These are phyloP conservation scores for Colletotrichum sp. DNA, from an alignment of 2,329 filamentous ascomycete species.

Conservation along the genomic window DNA sequence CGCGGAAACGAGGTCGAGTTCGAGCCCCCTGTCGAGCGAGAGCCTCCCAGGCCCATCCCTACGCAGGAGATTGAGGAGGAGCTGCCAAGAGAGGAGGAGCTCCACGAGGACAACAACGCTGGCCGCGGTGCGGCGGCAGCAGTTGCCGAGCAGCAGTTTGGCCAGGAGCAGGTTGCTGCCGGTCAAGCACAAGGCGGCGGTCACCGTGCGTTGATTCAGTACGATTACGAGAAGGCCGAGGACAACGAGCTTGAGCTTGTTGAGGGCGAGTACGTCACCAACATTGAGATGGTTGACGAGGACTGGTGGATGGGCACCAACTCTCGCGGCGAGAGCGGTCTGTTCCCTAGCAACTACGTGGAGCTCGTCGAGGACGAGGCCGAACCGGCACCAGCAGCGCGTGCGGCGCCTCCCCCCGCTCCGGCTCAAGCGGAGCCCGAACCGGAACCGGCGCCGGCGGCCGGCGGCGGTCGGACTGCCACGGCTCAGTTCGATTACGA, in stretches of 20 bases:
- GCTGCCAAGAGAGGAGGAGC: slow-evolving; percentile 67
- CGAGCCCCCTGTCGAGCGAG: slow-evolving; percentile 55
- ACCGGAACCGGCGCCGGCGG: slow-evolving; percentile 41
- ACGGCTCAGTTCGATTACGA: slow-evolving; percentile 95
- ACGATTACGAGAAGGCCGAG: slow-evolving; percentile 97
- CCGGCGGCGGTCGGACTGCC: slow-evolving; percentile 65
- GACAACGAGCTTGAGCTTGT: slow-evolving; percentile 93
- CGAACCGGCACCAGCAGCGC: slow-evolving; percentile 37
- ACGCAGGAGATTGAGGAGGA: slow-evolving; percentile 66
- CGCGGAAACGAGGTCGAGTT: slow-evolving; percentile 62
- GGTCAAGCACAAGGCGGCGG: slow-evolving; percentile 50
- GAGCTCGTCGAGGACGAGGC: slow-evolving; percentile 75
- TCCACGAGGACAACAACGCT: slow-evolving; percentile 64
- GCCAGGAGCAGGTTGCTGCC: slow-evolving; percentile 39
- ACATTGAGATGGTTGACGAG: slow-evolving; percentile 97
- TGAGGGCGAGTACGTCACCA: slow-evolving; percentile 86
- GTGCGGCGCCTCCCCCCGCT: slow-evolving; percentile 39
- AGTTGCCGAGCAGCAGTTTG: slow-evolving; percentile 53
- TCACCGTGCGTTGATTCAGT: slow-evolving; percentile 80
- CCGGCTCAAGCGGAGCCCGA: slow-evolving; percentile 41
- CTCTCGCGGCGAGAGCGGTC: slow-evolving; percentile 78
- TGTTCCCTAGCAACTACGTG: slow-evolving; percentile 98
- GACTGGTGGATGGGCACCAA: slow-evolving; percentile 99
- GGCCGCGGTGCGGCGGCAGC: slow-evolving; percentile 64
- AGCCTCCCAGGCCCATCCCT: slow-evolving; percentile 65